A percentile compares a stretch with the other conserved stretches of the same genome.
Conservation (phyloP, 129 eudicot species). For the Smallanthus sonchifolius region DNA sequence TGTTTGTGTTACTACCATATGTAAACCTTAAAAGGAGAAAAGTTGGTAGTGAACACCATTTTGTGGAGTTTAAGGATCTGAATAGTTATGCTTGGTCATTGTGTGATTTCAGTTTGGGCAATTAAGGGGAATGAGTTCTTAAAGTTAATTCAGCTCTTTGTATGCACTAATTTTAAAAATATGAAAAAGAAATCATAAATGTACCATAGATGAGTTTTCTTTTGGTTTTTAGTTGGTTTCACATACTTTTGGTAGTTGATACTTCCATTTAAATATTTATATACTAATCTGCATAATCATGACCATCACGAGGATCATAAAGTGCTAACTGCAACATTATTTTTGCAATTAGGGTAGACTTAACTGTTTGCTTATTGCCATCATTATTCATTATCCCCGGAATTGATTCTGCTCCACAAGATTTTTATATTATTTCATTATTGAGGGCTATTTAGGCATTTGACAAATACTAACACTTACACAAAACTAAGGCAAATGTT, state of each 20-base stretch:
- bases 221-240: neutral
- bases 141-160: neutral
- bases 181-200: neutral
- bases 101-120: constrained; percentile 29
- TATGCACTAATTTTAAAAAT: neutral
- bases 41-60: constrained; percentile 1
- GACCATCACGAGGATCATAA: constrained; percentile 4
- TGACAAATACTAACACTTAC: neutral
- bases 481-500: constrained; percentile 2
- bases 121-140: constrained; percentile 19
- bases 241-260: neutral
- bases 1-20: constrained; percentile 15
- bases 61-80: constrained; percentile 18
- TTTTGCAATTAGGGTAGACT: neutral
- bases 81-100: constrained; percentile 23
- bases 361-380: neutral
- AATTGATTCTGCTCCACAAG: neutral
- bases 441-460: neutral
- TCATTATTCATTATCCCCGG: neutral
- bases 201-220: constrained; percentile 2
- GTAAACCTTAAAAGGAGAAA: constrained; percentile 12
- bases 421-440: neutral
- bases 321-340: neutral
- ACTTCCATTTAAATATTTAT: neutral
- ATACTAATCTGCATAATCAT: constrained; percentile 10